Base-by-base conservation (phyloP, 768 basidiomycete genomes). In the Paxillus rubicundulus region DNA sequence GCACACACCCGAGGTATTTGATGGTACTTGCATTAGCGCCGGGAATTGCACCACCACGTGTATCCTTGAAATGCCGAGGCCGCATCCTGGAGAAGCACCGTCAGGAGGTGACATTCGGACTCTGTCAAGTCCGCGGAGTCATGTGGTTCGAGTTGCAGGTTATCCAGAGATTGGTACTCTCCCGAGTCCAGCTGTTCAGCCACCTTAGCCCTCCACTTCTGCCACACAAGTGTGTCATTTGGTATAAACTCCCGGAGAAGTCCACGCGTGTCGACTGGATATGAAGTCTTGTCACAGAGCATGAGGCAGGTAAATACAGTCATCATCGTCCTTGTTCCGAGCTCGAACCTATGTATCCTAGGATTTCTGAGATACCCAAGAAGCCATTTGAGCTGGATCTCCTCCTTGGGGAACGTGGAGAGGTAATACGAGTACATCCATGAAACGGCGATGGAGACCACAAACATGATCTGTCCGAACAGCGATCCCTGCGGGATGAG, bases 381-480 rank as follows among this genome's bases (percentile, higher is more conserved):
- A 24, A 69, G 55, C 2, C 65, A 32, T 28, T 60, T 16, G 8
- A 56, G 55, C 54, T 72, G 61, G 9, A 60, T 47, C 30, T 53
- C 55, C 48, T 59, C 65, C 48, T 33, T 45, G n/a, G 76, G 71
- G 60, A 76, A 52, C 17, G 59, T 56, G 27, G 64, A 62, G 12
- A 72, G 56, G 42, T 59, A 65, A 17, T 57, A 60, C n/a, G 68
- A 67, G 48, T 71, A 64, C 17, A 38, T 24, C 71, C 69, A 72
- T 10, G 69, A 70, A 4, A 57, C 60, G 17, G 47, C 52, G 37
- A 71, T 55, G 4, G 66, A 63, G 42, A 50, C 5, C 24, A 72
- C 40, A 46, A 71, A 70, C 64, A 71, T 62, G 51, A 64, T 53
- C 52, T 70, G 67, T 20, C 70, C 67, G 30, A 72, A 69, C 4